These are phyloP conservation scores for Hypoxylon sp. DNA, from an alignment of 2,329 filamentous ascomycete species.

Conservation along the genomic window DNA sequence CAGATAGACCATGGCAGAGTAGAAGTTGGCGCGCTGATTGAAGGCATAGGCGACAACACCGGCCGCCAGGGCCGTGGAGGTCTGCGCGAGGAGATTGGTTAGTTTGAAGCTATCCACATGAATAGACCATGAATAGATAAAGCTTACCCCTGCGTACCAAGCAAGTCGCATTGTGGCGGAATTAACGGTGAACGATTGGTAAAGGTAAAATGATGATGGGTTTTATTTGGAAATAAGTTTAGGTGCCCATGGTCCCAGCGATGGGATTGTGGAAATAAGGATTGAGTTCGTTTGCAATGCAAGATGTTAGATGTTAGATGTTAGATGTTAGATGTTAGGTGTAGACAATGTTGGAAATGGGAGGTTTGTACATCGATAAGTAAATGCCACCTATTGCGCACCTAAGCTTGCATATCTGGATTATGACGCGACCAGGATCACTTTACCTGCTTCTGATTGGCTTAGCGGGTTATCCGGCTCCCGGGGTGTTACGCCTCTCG, in stretches of 20 bases:
- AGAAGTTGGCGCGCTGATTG: constrained; percentile 96
- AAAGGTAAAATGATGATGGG: constrained; percentile 24
- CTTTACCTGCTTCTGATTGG: constrained; percentile 26
- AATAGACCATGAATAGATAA: constrained; percentile 22
- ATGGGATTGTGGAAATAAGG: no score
- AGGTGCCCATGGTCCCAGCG: constrained; percentile 50
- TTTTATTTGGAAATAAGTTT: constrained; percentile 36
- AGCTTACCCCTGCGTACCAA: constrained; percentile 68
- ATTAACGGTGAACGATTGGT: constrained; percentile 20
- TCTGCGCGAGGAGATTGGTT: constrained; percentile 55
- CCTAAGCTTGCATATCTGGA: constrained; percentile 5
- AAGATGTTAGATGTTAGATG: no score
- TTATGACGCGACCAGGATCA: constrained; percentile 30
- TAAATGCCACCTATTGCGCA: constrained; percentile 39
- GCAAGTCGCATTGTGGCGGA: constrained; percentile 62
- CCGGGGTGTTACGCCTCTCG: constrained; percentile 1
- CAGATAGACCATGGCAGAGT: constrained; percentile 95
- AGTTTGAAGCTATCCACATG: constrained; percentile 15
- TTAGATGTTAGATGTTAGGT: no score
- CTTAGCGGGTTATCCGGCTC: constrained; percentile 25
- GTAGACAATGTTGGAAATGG: no score
- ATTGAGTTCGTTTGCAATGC: no score
- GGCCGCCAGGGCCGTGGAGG: constrained; percentile 83
- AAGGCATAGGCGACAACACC: constrained; percentile 89
- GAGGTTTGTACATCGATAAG: constrained; percentile 15